Evolutionary conservation across 2,329 filamentous ascomycete species (phyloP).

Genomic region (Penicillium sp.): DNA sequence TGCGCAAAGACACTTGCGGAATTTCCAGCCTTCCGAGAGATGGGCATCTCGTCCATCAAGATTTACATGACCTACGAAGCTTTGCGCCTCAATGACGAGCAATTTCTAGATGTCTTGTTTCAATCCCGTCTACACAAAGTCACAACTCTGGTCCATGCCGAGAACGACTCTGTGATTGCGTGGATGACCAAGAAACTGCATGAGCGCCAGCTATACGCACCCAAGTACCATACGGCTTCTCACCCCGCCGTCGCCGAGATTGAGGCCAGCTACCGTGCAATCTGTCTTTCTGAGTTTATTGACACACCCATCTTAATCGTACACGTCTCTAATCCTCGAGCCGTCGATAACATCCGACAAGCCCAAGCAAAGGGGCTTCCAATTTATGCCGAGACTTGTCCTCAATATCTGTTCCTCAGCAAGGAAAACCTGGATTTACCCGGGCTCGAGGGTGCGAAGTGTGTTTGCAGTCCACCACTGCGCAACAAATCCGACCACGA

Average conservation of each 20-base stretch:
- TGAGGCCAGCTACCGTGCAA: not conserved
- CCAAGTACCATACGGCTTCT: not conserved
- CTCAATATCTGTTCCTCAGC: conserved; percentile 50
- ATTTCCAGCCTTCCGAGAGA: conserved; percentile 36
- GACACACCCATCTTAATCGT: not conserved
- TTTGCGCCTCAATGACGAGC: conserved; percentile 41
- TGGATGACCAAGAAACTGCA: not conserved
- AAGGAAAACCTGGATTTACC: not conserved
- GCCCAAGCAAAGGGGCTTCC: conserved; percentile 54
- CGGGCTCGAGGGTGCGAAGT: not conserved
- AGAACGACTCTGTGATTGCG: not conserved
- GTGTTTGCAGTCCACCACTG: not conserved
- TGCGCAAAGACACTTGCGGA: conserved; percentile 33
- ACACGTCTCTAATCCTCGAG: conserved; percentile 32
- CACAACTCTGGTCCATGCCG: not conserved
- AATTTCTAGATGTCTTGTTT: conserved; percentile 46
- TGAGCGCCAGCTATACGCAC: not conserved
- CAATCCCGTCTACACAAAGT: not conserved
- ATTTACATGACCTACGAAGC: conserved; percentile 52
- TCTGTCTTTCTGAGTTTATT: not conserved
- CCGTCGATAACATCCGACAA: conserved; percentile 48
- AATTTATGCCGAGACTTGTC: conserved; percentile 59
- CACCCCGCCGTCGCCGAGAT: not conserved
- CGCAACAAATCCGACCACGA: not conserved
- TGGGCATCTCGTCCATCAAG: conserved; percentile 31